Evolutionary conservation across 2,329 filamentous ascomycete genomes (phyloP).

Genomic region (Fusarium agapanthi): DNA sequence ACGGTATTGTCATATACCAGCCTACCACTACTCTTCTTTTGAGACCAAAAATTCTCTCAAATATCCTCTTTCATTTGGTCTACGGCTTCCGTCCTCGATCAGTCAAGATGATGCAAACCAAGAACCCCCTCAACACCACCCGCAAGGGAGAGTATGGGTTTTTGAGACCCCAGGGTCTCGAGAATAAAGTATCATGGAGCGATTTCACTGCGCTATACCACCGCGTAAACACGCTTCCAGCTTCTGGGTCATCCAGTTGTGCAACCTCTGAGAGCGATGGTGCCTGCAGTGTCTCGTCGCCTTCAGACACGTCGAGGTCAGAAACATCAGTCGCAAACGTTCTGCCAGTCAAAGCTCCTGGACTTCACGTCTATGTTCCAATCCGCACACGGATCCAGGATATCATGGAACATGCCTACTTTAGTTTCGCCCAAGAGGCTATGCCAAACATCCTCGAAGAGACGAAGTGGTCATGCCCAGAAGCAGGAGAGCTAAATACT

Average conservation of each 20-base stretch:
- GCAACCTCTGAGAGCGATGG: background rate
- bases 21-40: background rate
- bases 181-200: background rate
- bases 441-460: conserved; percentile 1
- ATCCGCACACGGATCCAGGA: background rate
- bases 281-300: background rate
- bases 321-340: background rate
- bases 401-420: conserved; percentile 6
- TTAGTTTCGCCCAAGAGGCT: background rate
- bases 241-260: background rate
- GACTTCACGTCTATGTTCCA: background rate
- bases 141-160: background rate
- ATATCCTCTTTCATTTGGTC: no score
- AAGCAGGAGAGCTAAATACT: conserved; percentile 4
- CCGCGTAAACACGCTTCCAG: background rate
- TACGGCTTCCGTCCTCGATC: background rate
- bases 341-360: background rate
- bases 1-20: background rate
- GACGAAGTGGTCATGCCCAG: background rate
- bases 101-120: background rate
- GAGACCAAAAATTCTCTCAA: background rate
- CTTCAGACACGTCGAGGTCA: background rate
- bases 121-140: background rate
- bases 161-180: background rate
- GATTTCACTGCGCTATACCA: background rate